Base-by-base conservation (phyloP, 345 rosid genomes). In the Geranium rotundifolium region DNA sequence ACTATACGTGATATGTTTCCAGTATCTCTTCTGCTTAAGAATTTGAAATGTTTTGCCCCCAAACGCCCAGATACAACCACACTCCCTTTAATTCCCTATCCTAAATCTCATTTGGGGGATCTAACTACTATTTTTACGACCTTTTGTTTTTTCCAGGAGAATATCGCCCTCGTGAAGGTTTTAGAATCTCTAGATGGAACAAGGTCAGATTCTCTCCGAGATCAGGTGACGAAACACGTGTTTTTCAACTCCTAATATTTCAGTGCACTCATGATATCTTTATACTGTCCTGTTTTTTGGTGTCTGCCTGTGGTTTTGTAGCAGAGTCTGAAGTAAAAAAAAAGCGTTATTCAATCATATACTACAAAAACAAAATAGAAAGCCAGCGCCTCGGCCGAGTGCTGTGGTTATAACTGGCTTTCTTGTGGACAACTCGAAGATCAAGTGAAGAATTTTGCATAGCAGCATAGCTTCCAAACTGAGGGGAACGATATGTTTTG, bases 161-260 rank as follows among this genome's bases (percentile, higher is more conserved):
- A 23, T 23, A 23, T 23, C 27, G 27, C 27, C 27, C 27, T 23
- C 27, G 27, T 23, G 27, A 23, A 23, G 27, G 69, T 67, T 60
- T 81, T 73, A 66, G 74, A 68, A 23, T 55, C 79, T 18, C 71
- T 73, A 72, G 89, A 77, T 65, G 83, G 80, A 75, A 82, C 71
- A 73, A 80, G 87, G 87, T 85, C 84, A 81, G 91, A 79, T 77
- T 76, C 82, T 77, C 69, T 75, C 80, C 87, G 73, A 77, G 16
- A 46, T 46, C 80, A 82, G 69, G 67, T 71, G 68, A 79, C 67
- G 71, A 83, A 90, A 89, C 87, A 79, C 77, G 84, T 73, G 59
- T 73, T 77, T 73, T 73, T 57, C 65, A 76, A 74, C 80, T 74
- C 69, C 9, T 9, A 54, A 63, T 72, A 63, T 60, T 54, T 59